phyloP scores from a whole-genome alignment of 345 rosid species.

The Erodium maritimum region DNA sequence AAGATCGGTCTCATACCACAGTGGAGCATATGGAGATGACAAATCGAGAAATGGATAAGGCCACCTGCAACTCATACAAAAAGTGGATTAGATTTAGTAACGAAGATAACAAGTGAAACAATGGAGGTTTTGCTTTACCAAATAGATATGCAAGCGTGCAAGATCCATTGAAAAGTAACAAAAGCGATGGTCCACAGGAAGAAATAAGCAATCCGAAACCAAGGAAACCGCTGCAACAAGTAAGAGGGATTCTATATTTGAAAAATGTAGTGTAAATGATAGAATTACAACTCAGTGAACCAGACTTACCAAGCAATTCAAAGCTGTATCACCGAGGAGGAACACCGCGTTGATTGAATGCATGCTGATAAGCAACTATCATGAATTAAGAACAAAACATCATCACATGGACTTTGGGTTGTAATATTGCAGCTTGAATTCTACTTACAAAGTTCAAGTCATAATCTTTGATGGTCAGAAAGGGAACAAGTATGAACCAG shows the following conservation, averaged over 20 bases:
- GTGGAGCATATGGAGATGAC: constrained; percentile 36
- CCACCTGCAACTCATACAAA: constrained; percentile 69
- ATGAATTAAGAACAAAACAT: not conserved
- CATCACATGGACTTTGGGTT: not conserved
- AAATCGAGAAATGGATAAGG: constrained; percentile 93
- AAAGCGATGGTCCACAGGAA: constrained; percentile 71
- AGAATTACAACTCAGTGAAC: not conserved
- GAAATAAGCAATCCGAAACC: constrained; percentile 84
- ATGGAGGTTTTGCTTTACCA: constrained; percentile 31
- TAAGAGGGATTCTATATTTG: not conserved
- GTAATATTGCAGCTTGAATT: no score
- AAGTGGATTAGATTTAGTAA: constrained; percentile 1
- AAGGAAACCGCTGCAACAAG: constrained; percentile 63
- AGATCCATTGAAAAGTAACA: constrained; percentile 74
- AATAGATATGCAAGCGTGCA: constrained; percentile 51
- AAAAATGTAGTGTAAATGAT: not conserved
- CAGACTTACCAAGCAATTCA: constrained; percentile 64
- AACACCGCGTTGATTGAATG: constrained; percentile 70
- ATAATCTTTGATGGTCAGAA: constrained; percentile 67
- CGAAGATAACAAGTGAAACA: constrained; percentile 1
- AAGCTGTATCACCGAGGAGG: constrained; percentile 65
- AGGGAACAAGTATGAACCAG: constrained; percentile 88
- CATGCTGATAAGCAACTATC: constrained; percentile 71
- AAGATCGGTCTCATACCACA: constrained; percentile 38
- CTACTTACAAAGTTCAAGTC: constrained; percentile 59